Base-by-base conservation (phyloP, 225 moss, liverwort and hornwort genomes). In the Pseudisothecium myosuroides region DNA sequence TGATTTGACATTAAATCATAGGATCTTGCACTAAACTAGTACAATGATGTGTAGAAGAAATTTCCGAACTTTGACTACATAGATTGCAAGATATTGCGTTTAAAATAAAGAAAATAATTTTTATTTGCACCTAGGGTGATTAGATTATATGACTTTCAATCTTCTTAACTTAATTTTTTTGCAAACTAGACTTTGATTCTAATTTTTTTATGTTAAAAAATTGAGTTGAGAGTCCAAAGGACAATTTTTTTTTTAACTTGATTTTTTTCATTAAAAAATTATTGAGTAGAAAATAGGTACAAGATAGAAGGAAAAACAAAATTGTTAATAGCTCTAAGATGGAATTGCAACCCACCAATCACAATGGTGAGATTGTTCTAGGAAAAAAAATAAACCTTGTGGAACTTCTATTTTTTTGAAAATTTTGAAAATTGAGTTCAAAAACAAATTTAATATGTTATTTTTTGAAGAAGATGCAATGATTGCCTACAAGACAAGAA, bases 81-180 rank as follows among this genome's bases (percentile, higher is more conserved):
- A 74, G 6, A 2, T 29, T 29, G 29, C 18, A 73, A 29, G 18
- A 47, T 29, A 10, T 74, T 47, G 17, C 17, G 17, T 74, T 47
- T 17, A 6, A 10, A 47, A 6, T 47, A 2, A 74, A 47, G 47
- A 74, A 73, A 74, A 74, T 6, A 28, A 17, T 6, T 17, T 74
- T 29, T 12, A n/a, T 75, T 19, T 1, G 45, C 2, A 12, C 12
- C 20, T 50, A 20, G 5, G 0, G 0, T 20, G 7, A 32, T 0
- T 76, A 50, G 20, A 76, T 76, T 50, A 12, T 5, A 32, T 49
- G 7, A 47, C 32, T 12, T 50, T 32, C 12, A 50, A 32, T 20
- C 7, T 32, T 32, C 6, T 7, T 22, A 10, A 21, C 7, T 34
- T 49, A 31, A 12, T 18, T 5, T 7, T 10, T 76, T 20, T 31